These are phyloP conservation scores for Fraxinus excelsior DNA, from an alignment of 257 asterid species.

Conservation along the genomic window DNA sequence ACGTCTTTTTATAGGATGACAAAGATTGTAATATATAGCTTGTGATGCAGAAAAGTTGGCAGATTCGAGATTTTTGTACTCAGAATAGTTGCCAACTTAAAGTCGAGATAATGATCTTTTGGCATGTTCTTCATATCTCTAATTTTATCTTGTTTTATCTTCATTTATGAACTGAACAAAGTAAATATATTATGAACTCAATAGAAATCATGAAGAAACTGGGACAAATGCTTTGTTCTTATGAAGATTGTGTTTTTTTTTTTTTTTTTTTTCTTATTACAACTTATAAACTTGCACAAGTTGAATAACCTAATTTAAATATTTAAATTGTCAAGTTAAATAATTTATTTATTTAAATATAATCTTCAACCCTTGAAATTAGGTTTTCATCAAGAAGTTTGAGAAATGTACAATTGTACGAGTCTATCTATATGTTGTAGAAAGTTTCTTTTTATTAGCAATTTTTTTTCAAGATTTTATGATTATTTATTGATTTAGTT, in stretches of 20 bases:
- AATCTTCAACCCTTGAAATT: too few species aligned
- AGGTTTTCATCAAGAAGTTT: too few species aligned
- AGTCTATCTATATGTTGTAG: too few species aligned
- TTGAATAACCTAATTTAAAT: neutral
- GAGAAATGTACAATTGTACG: too few species aligned
- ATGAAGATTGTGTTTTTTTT: neutral
- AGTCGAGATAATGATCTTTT: neutral
- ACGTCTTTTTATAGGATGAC: conserved; percentile 46
- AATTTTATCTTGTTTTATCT: neutral
- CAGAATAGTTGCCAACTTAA: conserved; percentile 3
- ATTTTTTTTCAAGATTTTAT: too few species aligned
- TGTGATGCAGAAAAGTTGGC: conserved; percentile 24
- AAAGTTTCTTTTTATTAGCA: too few species aligned
- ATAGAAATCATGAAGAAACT: neutral
- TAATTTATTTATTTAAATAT: neutral
- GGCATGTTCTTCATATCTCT: neutral
- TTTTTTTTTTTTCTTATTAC: neutral
- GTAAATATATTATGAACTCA: neutral
- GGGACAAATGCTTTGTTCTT: neutral
- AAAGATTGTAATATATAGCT: conserved; percentile 50
- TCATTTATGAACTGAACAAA: neutral
- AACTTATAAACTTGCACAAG: neutral
- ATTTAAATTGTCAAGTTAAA: neutral
- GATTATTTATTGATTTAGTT: too few species aligned
- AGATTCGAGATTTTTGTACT: neutral